Evolutionary conservation across 75 land plant species (phyloP).

Genomic region (Gnetum montanum): DNA sequence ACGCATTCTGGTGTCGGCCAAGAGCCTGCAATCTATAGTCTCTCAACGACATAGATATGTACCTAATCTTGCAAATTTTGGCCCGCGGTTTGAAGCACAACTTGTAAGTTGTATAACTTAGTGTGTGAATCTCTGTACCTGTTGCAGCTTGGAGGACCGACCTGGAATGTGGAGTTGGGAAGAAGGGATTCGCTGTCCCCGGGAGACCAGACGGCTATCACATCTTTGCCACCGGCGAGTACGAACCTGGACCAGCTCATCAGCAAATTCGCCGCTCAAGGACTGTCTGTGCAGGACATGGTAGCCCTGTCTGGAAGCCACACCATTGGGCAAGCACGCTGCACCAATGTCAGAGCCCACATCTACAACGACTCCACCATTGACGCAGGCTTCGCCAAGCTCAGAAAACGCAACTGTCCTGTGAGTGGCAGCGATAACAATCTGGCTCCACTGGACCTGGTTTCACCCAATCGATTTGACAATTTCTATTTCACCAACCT

Average conservation of each 20-base stretch:
- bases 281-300: constrained; percentile 34
- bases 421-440: background rate
- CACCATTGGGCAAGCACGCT: too few relatives aligned
- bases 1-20: too few relatives aligned
- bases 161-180: constrained; percentile 41
- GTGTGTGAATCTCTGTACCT: background rate
- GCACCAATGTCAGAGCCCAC: too few relatives aligned
- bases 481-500: background rate
- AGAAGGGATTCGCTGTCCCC: constrained; percentile 48
- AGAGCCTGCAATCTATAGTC: too few relatives aligned
- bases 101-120: too few relatives aligned
- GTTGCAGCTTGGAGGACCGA: constrained; percentile 51
- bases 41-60: too few relatives aligned
- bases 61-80: too few relatives aligned
- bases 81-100: too few relatives aligned
- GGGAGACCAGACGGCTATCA: constrained; percentile 22
- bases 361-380: too few relatives aligned
- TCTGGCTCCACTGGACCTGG: background rate
- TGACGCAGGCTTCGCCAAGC: too few relatives aligned
- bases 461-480: background rate
- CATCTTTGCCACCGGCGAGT: constrained; percentile 26
- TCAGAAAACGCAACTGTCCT: too few relatives aligned
- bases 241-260: constrained; percentile 22
- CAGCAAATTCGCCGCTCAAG: constrained; percentile 24
- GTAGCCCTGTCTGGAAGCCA: constrained; percentile 51